Percentiles rank a stretch among this genome's conserved stretches.
Evolutionary conservation across 345 rosid species (phyloP).

Genomic region (Hibiscus syriacus): DNA sequence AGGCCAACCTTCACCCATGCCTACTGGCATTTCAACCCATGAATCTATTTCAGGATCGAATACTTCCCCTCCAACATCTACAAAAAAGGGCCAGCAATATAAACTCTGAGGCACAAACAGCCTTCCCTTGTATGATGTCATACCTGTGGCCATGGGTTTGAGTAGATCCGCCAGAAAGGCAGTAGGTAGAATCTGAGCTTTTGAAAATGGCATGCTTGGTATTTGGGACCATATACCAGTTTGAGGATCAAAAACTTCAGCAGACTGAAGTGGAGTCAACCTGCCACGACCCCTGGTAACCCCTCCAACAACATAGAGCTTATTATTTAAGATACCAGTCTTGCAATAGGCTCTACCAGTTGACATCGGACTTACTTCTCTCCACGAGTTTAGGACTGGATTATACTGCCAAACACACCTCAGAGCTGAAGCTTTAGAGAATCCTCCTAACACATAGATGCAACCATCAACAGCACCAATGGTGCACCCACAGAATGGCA

Average conservation of each 20-base stretch:
- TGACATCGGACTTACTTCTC: constrained; percentile 65
- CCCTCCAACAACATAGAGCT: constrained; percentile 86
- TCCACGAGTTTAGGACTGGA: constrained; percentile 63
- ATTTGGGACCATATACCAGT: constrained; percentile 56
- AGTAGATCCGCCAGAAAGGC: constrained; percentile 75
- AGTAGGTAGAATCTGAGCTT: constrained; percentile 66
- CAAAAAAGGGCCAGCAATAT: constrained; percentile 88
- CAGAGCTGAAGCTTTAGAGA: constrained; percentile 53
- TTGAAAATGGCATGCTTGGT: constrained; percentile 87
- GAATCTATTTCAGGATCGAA: constrained; percentile 65
- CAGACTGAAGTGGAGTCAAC: constrained; percentile 72
- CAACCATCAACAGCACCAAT: constrained; percentile 70
- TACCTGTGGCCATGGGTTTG: constrained; percentile 86
- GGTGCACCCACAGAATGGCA: constrained; percentile 73
- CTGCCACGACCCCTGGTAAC: constrained; percentile 59
- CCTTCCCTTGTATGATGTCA: constrained; percentile 82
- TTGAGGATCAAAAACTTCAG: constrained; percentile 73
- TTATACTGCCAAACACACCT: constrained; percentile 70
- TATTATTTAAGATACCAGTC: constrained; percentile 64
- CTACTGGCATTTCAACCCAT: constrained; percentile 83
- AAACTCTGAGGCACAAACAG: constrained; percentile 85
- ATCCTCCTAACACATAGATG: constrained; percentile 80
- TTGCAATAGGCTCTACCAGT: constrained; percentile 72
- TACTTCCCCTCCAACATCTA: constrained; percentile 93
- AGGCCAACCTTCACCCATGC: constrained; percentile 98